Base-by-base conservation (phyloP, 352 stramenopile genomes). In the Phytopythium mirpurense region DNA sequence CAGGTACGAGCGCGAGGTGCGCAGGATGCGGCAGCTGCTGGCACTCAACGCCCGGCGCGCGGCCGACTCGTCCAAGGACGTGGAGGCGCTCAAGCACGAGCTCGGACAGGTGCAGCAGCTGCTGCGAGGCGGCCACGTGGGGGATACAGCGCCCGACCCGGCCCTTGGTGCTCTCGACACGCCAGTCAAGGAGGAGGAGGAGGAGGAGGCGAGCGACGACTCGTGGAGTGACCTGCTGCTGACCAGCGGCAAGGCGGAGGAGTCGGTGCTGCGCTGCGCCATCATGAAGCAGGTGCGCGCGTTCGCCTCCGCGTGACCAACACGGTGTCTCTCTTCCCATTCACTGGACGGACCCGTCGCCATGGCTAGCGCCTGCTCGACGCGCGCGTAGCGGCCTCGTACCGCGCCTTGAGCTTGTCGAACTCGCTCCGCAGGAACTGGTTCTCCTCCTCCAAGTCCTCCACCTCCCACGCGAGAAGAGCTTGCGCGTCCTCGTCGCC, bases 361-460 rank as follows among this genome's bases (percentile, higher is more conserved):
- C n/a, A n/a, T 18, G 21, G 4, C 46, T 34, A 34, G 11, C 31
- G 21, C 32, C 31, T 42, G 32, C 31, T 32, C n/a, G 40, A 46
- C 21, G 40, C 23, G 4, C 47, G 31, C 9, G 47, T 44, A 16
- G 41, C 8, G 5, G 67, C 47, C 41, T 90, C 77, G 62, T 88
- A 90, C 29, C 72, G 70, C 7, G 60, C 62, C 56, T 86, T 86
- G 35, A 90, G 65, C 29, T 74, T 78, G 44, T 86, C 69, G 53
- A 89, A 86, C 38, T 89, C 76, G 21, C 81, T 65, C 5, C 78
- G 69, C 26, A 91, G 45, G 32, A 80, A 88, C 31, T 70, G 49
- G 49, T 91, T 91, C 36, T 91, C 78, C 34, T 87, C 73, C 36
- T 82, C 63, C 41, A 87, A 57, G 47, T 89, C 76, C 21, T 68